Evolutionary conservation across 2,329 filamentous ascomycete species (phyloP).

Genomic region (Cytospora piceicola): DNA sequence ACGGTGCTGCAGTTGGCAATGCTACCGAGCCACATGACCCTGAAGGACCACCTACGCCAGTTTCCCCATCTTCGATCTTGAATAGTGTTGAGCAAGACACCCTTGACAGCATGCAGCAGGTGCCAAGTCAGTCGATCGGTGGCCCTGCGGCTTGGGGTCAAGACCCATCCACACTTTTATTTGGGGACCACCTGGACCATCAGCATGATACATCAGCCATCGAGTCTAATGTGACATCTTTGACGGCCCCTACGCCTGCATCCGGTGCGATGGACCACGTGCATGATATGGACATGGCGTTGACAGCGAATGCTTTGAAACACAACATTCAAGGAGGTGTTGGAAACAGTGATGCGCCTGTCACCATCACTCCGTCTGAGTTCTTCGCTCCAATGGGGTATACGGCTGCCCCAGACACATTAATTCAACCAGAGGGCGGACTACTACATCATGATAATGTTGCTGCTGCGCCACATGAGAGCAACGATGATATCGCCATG

Average conservation of each 20-base stretch:
- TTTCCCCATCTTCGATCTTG: slow-evolving; percentile 28
- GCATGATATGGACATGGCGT: slow-evolving; percentile 9
- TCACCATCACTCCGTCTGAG: slow-evolving; percentile 27
- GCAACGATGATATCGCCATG: slow-evolving; percentile 9
- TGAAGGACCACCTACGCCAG: slow-evolving; percentile 23
- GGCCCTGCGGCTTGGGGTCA: slow-evolving; percentile 21
- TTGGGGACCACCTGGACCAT: slow-evolving; percentile 3
- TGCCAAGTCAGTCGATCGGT: background rate
- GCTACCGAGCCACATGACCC: background rate
- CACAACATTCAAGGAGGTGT: slow-evolving; percentile 8
- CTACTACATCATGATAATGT: background rate
- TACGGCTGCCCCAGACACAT: slow-evolving; percentile 6
- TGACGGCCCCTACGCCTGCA: slow-evolving; percentile 16
- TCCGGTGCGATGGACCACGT: slow-evolving; percentile 13
- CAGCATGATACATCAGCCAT: slow-evolving; percentile 20
- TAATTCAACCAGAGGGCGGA: background rate
- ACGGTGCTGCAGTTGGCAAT: background rate
- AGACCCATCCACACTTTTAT: slow-evolving; percentile 11
- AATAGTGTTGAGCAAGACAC: slow-evolving; percentile 28
- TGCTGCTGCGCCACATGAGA: slow-evolving; percentile 5
- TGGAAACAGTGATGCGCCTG: slow-evolving; percentile 12
- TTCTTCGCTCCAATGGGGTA: slow-evolving; percentile 17
- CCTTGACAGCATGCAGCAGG: slow-evolving; percentile 10
- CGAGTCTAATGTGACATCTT: slow-evolving; percentile 17
- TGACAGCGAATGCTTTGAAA: slow-evolving; percentile 12